Evolutionary conservation across 805 yeast genomes (phyloP), one percentile per base, ranked within the genome.

Genomic region (Blastobotrys mokoenaii): DNA sequence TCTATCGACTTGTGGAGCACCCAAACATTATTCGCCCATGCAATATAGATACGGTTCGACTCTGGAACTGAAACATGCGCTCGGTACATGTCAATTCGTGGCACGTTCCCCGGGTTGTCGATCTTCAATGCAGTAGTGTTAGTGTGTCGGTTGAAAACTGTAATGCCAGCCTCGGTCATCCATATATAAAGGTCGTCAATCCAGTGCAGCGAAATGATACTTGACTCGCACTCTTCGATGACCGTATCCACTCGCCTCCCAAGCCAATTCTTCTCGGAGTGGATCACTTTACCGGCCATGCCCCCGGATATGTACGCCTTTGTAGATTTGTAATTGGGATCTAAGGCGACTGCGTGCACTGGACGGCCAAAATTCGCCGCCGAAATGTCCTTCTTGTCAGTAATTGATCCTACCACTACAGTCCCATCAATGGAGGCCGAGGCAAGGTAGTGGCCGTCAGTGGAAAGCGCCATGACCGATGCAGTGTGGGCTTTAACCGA

Each of bases 351-450:
- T 0, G 95, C 80, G 58, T 88, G 94, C 0, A 93, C 74, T 0
- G 97, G 97, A 25, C 97, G 69, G 54, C 83, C 82, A 62, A 88
- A 84, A 62, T 89, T 95, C 53, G 76, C 82, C 2, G 87, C 88
- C 0, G 73, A 69, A 2, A 83, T 76, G 53, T 83, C 93, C 3
- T 69, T 65, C 15, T 76, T 76, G 50, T 82, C 84, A 1, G 51
- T 47, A 1, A 85, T 66, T 1, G 88, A 75, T 0, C 96, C 93
- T 3, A 87, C 75, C 1, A 87, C 87, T 0, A 90, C 83, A 0
- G 95, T 84, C 0, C 98, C 98, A 60, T 93, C 98, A 69, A 90
- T 81, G 0, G 97, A 87, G 0, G 89, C 96, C 0, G 95, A 80
- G 0, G 93, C 94, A 48, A 93, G 77, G 56, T 73, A 78, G 7